A percentile compares a stretch with the other conserved stretches of the same genome.
These are phyloP conservation scores for Pleodorina starrii DNA, from an alignment of 139 green algal species.

Conservation along the genomic window DNA sequence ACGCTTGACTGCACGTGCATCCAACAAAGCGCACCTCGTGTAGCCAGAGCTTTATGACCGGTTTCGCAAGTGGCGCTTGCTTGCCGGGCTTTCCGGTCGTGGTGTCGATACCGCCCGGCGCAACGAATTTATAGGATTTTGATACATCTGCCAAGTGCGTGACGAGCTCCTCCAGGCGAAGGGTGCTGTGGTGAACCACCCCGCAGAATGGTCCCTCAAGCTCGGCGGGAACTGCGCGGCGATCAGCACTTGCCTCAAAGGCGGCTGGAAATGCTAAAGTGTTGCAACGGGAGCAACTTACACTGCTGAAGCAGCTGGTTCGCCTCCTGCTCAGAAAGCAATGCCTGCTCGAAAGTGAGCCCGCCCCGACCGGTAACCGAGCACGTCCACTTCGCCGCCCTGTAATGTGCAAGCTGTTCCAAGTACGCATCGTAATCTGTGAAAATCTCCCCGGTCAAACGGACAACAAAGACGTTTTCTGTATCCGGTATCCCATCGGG, in stretches of 20 bases:
- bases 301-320: slow-evolving; percentile 9
- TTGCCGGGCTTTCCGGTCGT: slow-evolving; percentile 9
- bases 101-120: background rate
- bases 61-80: background rate
- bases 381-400: slow-evolving; percentile 74
- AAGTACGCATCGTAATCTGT: slow-evolving; percentile 74
- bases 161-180: slow-evolving; percentile 62
- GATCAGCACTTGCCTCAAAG: background rate
- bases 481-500: background rate
- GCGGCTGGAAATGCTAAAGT: background rate
- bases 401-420: slow-evolving; percentile 65
- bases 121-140: background rate
- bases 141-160: background rate
- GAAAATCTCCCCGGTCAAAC: slow-evolving; percentile 79
- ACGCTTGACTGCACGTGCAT: no score
- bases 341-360: slow-evolving; percentile 84
- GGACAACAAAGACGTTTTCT: slow-evolving; percentile 69
- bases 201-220: slow-evolving; percentile 57
- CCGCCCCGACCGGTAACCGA: slow-evolving; percentile 62
- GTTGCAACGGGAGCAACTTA: background rate
- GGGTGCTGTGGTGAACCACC: slow-evolving; percentile 70
- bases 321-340: slow-evolving; percentile 38
- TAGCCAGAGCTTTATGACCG: slow-evolving; percentile 35
- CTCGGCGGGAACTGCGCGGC: slow-evolving; percentile 65
- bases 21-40: slow-evolving; percentile 14